Percentiles rank a stretch among this genome's conserved stretches.
Evolutionary conservation across 345 rosid genomes (phyloP).

Genomic region (Murraya paniculata): DNA sequence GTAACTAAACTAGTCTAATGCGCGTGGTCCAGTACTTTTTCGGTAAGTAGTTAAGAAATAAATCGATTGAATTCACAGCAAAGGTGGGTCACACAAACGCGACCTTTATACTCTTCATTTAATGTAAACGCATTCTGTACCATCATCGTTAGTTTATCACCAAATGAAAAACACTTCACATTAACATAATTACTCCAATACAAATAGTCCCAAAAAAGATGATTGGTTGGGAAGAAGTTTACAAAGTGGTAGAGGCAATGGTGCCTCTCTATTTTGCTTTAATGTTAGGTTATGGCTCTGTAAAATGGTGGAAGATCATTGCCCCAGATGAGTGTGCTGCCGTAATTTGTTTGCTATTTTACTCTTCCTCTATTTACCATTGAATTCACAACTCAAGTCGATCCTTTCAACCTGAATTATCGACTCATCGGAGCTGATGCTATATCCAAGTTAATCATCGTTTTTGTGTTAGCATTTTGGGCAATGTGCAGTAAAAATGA

Average conservation of each 20-base stretch:
- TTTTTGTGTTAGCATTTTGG: conserved; percentile 56
- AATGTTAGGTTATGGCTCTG: conserved; percentile 77
- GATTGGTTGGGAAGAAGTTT: conserved; percentile 72
- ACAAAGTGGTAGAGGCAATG: conserved; percentile 77
- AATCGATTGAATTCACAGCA: too few species aligned
- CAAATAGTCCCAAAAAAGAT: conserved; percentile 19
- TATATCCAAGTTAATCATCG: conserved; percentile 59
- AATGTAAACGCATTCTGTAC: too few species aligned
- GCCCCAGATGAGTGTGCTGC: conserved; percentile 72
- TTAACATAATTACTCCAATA: not conserved
- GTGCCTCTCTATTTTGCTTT: conserved; percentile 78
- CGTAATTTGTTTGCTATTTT: conserved; percentile 66
- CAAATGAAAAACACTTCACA: not conserved
- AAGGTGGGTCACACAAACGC: too few species aligned
- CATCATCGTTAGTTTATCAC: not conserved
- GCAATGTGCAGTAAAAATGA: conserved; percentile 58
- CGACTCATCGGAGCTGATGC: conserved; percentile 57
- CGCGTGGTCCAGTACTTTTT: too few species aligned
- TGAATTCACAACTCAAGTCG: conserved; percentile 65
- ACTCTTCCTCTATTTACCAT: conserved; percentile 76
- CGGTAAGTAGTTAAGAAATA: too few species aligned
- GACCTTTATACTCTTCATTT: too few species aligned
- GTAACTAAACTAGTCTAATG: too few species aligned
- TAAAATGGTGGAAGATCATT: conserved; percentile 81
- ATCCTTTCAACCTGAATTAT: conserved; percentile 75